Conservation (phyloP, 805 yeast genomes). For the Phaffomyces antillensis region DNA sequence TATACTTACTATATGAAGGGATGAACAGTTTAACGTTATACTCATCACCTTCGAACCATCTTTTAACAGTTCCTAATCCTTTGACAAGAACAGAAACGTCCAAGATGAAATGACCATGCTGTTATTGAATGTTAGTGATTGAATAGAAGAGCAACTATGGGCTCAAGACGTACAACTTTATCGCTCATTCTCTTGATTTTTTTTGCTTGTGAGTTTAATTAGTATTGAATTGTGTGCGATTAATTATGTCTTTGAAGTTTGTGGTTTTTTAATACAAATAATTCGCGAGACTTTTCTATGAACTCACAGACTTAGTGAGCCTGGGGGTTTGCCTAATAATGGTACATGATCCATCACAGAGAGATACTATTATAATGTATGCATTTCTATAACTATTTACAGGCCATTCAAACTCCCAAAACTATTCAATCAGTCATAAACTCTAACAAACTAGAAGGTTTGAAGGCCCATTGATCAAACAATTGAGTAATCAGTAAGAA, state of each 20-base stretch:
- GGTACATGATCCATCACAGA: too few relatives aligned
- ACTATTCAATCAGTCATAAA: conserved; percentile 14
- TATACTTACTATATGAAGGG: conserved; percentile 37
- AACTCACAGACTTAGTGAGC: too few relatives aligned
- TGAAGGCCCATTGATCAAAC: conserved; percentile 80
- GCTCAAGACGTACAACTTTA: neutral
- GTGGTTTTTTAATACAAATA: neutral
- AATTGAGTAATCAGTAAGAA: conserved; percentile 40
- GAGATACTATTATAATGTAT: too few relatives aligned
- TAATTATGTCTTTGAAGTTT: neutral
- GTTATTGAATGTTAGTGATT: neutral
- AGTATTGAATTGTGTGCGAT: too few relatives aligned
- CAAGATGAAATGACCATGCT: conserved; percentile 36
- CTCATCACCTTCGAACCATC: conserved; percentile 43
- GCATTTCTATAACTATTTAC: neutral
- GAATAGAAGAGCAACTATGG: neutral
- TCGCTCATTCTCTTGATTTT: neutral
- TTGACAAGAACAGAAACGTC: conserved; percentile 65
- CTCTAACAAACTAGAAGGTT: conserved; percentile 42
- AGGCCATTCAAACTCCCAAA: too few relatives aligned
- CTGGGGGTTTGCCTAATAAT: too few relatives aligned
- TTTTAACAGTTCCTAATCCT: conserved; percentile 60
- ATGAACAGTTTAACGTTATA: conserved; percentile 37
- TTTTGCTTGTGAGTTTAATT: neutral
- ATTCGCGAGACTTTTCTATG: too few relatives aligned